Conservation (phyloP, 2,329 filamentous ascomycete species). For the Apiospora koreana region DNA sequence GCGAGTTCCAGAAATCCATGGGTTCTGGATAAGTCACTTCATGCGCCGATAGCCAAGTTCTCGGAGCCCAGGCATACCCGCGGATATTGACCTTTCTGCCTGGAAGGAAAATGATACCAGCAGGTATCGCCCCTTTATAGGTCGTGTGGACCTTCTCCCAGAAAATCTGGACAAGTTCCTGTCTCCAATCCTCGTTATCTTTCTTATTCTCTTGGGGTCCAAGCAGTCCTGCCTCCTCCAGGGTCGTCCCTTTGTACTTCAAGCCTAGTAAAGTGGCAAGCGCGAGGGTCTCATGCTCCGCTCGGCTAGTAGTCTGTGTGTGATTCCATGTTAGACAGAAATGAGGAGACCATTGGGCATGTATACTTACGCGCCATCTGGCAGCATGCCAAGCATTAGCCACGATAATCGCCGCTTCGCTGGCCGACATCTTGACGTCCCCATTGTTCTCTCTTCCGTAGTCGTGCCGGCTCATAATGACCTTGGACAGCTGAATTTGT, state of each 20-base stretch:
- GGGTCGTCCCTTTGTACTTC: not conserved
- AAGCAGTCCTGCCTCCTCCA: constrained; percentile 9
- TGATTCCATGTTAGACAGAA: no score
- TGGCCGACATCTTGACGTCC: not conserved
- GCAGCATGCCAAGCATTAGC: constrained; percentile 11
- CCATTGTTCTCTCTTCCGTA: no score
- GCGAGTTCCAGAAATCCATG: constrained; percentile 4
- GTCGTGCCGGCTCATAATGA: not conserved
- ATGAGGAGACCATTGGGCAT: not conserved
- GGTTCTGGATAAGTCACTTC: constrained; percentile 12
- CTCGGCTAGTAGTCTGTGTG: not conserved
- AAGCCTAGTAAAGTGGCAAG: constrained; percentile 8
- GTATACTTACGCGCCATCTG: constrained; percentile 11
- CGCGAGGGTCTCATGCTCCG: constrained; percentile 9
- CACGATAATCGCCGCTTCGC: not conserved
- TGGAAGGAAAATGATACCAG: constrained; percentile 11
- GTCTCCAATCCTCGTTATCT: not conserved
- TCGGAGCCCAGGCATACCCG: constrained; percentile 8
- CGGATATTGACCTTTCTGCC: constrained; percentile 1
- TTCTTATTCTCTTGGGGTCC: not conserved
- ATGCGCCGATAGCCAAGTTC: constrained; percentile 12
- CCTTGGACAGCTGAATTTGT: not conserved
- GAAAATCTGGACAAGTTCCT: not conserved
- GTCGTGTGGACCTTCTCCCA: not conserved
- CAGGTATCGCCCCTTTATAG: constrained; percentile 4